Conservation (phyloP, 139 green algal genomes). For the Picochlorum sp. region DNA sequence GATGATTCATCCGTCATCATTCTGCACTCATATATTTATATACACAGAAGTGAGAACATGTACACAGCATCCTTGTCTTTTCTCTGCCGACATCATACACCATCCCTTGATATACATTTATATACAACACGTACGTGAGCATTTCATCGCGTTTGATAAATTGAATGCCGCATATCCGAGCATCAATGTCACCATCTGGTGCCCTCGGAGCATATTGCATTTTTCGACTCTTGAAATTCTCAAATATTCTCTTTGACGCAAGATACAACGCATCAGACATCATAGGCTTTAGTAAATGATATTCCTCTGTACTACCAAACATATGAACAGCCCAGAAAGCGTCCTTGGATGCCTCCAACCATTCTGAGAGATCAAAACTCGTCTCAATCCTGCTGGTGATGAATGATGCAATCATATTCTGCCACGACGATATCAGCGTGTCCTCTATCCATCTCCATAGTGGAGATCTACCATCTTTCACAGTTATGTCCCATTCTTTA, state of each 20-base stretch:
- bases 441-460: not conserved
- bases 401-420: slow-evolving; percentile 6
- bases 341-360: slow-evolving; percentile 20
- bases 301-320: slow-evolving; percentile 15
- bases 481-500: not conserved
- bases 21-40: not conserved
- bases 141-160: slow-evolving; percentile 5
- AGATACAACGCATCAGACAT: slow-evolving; percentile 11
- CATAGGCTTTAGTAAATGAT: slow-evolving; percentile 12
- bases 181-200: slow-evolving; percentile 6
- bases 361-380: slow-evolving; percentile 17
- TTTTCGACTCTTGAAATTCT: slow-evolving; percentile 3
- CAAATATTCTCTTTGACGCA: slow-evolving; percentile 2
- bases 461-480: slow-evolving; percentile 4
- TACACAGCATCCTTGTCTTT: too few species aligned
- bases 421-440: not conserved
- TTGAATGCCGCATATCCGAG: not conserved
- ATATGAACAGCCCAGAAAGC: slow-evolving; percentile 16
- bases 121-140: not conserved
- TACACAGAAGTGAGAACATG: too few species aligned
- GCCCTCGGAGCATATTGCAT: slow-evolving; percentile 9
- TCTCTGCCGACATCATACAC: too few species aligned
- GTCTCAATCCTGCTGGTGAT: slow-evolving; percentile 9
- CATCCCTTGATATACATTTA: too few species aligned
- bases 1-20: not conserved